A percentile compares a stretch with the other conserved stretches of the same genome.
Conservation (phyloP, 257 asterid genomes). For the Solanum arcanum region DNA sequence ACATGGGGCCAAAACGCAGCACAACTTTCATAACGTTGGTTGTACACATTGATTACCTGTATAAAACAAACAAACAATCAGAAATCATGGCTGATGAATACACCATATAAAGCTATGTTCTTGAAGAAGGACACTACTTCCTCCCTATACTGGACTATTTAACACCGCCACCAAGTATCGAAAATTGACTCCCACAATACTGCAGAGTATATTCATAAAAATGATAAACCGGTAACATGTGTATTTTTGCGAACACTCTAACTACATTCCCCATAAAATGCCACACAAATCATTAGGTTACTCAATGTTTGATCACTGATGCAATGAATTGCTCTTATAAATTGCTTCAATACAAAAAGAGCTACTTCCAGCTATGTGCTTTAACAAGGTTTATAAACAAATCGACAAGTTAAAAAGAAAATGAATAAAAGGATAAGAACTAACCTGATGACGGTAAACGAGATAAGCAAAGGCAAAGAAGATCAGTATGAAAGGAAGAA, state of each 20-base stretch:
- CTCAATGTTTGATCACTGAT: neutral
- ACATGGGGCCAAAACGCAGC: constrained; percentile 98
- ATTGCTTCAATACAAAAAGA: neutral
- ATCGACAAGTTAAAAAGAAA: neutral
- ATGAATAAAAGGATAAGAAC: neutral
- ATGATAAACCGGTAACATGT: neutral
- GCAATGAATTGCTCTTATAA: neutral
- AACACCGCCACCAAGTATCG: neutral
- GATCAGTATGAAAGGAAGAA: constrained; percentile 81
- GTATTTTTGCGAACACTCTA: neutral
- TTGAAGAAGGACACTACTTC: neutral
- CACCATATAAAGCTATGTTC: neutral
- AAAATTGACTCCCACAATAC: neutral
- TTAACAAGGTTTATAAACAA: neutral
- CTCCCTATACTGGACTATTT: neutral
- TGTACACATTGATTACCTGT: constrained; percentile 82
- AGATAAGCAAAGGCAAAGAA: constrained; percentile 90
- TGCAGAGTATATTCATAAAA: neutral
- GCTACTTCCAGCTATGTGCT: neutral
- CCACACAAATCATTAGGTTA: neutral
- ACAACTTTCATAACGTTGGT: constrained; percentile 85
- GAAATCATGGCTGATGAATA: neutral
- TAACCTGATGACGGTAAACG: constrained; percentile 94
- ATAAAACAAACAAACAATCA: neutral
- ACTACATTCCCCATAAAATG: neutral